A percentile compares a stretch with the other conserved stretches of the same genome.
Evolutionary conservation across 169 alveolate genomes (phyloP).

Genomic region (Cryptosporidium sp.): DNA sequence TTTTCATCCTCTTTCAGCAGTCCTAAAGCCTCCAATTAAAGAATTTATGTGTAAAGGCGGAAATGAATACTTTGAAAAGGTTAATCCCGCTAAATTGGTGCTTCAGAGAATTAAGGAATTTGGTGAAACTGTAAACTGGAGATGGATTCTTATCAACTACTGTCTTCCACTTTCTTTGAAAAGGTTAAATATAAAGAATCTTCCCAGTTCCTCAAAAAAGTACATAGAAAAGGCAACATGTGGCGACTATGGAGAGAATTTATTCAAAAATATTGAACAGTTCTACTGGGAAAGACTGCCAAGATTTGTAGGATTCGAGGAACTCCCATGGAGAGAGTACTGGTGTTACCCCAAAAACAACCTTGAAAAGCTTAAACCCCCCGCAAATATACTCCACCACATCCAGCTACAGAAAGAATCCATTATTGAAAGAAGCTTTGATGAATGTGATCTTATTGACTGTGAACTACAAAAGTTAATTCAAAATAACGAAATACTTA

Average conservation of each 20-base stretch:
- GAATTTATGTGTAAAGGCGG: conserved; percentile 11
- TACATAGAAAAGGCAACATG: conserved; percentile 45
- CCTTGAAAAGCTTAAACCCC: neutral
- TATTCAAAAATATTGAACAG: conserved; percentile 46
- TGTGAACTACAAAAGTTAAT: conserved; percentile 24
- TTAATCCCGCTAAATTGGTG: conserved; percentile 43
- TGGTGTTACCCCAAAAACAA: conserved; percentile 60
- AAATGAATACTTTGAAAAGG: conserved; percentile 20
- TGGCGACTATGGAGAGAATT: conserved; percentile 67
- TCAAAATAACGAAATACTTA: conserved; percentile 17
- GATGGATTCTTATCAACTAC: conserved; percentile 45
- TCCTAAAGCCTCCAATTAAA: conserved; percentile 53
- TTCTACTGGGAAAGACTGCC: conserved; percentile 71
- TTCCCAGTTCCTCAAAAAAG: conserved; percentile 16
- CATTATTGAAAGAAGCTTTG: neutral
- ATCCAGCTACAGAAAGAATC: conserved; percentile 19
- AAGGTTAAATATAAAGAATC: conserved; percentile 41
- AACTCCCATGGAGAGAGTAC: conserved; percentile 69
- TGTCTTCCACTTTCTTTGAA: conserved; percentile 63
- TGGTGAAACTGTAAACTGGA: conserved; percentile 57
- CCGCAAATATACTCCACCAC: conserved; percentile 7
- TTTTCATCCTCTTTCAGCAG: conserved; percentile 64
- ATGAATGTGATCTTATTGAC: conserved; percentile 36
- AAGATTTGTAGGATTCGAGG: conserved; percentile 72
- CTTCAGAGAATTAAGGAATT: conserved; percentile 30